A percentile compares a stretch with the other conserved stretches of the same genome.
These are phyloP conservation scores for Daldinia loculata DNA, from an alignment of 495 filamentous ascomycete genomes.

Conservation along the genomic window DNA sequence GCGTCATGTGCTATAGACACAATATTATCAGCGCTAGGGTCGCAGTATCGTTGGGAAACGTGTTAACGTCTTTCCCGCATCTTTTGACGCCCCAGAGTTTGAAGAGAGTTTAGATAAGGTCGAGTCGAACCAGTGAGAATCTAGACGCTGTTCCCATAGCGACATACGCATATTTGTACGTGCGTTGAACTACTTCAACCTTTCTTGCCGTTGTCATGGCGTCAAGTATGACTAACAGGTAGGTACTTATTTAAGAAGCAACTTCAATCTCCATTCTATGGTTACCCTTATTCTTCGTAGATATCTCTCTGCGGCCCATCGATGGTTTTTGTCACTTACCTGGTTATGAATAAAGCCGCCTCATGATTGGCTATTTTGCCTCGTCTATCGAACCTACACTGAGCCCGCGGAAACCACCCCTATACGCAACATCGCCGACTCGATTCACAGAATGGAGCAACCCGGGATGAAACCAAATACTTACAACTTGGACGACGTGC, in stretches of 20 bases:
- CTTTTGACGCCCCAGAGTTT: background rate
- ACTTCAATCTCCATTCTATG: background rate
- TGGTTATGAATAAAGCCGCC: background rate
- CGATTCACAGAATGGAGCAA: background rate
- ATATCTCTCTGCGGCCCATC: background rate
- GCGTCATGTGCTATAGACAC: too few relatives aligned
- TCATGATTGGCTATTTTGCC: background rate
- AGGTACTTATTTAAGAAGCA: background rate
- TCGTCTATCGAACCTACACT: background rate
- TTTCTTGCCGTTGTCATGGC: background rate
- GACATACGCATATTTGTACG: background rate
- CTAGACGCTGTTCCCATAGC: background rate
- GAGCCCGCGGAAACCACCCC: background rate
- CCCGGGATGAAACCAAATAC: background rate
- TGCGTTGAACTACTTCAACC: background rate
- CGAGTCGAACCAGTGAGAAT: background rate
- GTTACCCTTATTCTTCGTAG: background rate
- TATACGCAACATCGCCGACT: background rate
- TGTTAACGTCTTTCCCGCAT: background rate
- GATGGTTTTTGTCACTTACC: background rate
- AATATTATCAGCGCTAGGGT: too few relatives aligned
- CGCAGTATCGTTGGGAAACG: background rate
- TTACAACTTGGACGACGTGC: slow-evolving; percentile 24
- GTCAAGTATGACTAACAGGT: background rate
- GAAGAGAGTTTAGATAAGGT: background rate